A percentile compares a stretch with the other conserved stretches of the same genome.
Evolutionary conservation across 352 stramenopile genomes (phyloP).

Genomic region (Thalassiosira sp.): DNA sequence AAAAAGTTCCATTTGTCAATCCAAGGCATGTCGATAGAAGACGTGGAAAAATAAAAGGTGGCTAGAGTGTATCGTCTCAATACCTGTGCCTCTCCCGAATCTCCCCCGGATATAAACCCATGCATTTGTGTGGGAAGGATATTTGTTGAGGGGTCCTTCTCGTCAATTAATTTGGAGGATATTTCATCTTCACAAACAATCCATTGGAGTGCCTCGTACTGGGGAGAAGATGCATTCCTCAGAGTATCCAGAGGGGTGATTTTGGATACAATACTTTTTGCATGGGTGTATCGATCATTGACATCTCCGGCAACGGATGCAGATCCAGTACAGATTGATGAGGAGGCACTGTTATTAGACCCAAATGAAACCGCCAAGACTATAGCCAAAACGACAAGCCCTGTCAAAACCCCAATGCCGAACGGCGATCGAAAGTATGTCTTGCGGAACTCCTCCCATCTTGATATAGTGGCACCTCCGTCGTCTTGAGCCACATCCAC

Average conservation of each 20-base stretch:
- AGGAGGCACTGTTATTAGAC: not conserved
- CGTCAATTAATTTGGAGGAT: conserved; percentile 7
- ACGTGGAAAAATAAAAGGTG: conserved; percentile 10
- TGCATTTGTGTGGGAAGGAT: conserved; percentile 8
- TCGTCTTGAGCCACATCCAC: too few species aligned
- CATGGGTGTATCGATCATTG: conserved; percentile 1
- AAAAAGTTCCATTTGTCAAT: conserved; percentile 18
- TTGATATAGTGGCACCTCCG: too few species aligned
- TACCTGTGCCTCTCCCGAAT: conserved; percentile 11
- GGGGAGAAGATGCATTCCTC: not conserved
- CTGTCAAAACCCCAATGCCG: too few species aligned
- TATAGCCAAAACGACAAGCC: not conserved
- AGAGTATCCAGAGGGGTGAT: conserved; percentile 4
- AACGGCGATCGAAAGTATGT: too few species aligned
- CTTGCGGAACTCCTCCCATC: too few species aligned
- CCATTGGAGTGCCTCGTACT: conserved; percentile 19
- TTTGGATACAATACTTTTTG: not conserved
- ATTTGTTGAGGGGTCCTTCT: not conserved
- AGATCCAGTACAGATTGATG: not conserved
- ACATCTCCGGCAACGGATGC: not conserved
- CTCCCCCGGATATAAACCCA: not conserved
- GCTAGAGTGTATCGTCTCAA: conserved; percentile 14
- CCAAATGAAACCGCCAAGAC: not conserved
- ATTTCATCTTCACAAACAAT: conserved; percentile 22
- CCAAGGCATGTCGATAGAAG: conserved; percentile 1